Conservation (phyloP, 768 basidiomycete genomes). For the Tylopilus cervinicoccineus region DNA sequence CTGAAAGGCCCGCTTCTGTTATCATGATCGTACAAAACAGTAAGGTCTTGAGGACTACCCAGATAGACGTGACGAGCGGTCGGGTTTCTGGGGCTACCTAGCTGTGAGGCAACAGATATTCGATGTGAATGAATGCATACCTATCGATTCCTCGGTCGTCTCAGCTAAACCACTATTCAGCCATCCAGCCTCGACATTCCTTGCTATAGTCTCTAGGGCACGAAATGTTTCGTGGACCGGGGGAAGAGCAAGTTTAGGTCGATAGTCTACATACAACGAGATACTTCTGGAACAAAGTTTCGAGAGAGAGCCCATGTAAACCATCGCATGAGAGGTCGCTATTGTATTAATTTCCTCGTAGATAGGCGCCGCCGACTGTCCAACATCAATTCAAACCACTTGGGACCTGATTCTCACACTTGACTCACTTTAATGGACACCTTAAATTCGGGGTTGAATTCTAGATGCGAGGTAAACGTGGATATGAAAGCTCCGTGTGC, state of each 20-base stretch:
- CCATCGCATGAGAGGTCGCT: conserved; percentile 34
- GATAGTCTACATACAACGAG: conserved; percentile 35
- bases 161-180: conserved; percentile 33
- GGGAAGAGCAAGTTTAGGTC: conserved; percentile 25
- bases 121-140: conserved; percentile 32
- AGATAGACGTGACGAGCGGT: conserved; percentile 47
- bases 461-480: conserved; percentile 34
- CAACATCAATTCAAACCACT: conserved; percentile 3
- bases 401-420: not conserved
- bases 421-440: conserved; percentile 17
- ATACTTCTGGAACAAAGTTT: conserved; percentile 34
- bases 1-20: conserved; percentile 54
- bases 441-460: conserved; percentile 17
- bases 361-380: conserved; percentile 33
- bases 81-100: conserved; percentile 41
- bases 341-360: conserved; percentile 31
- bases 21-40: conserved; percentile 75
- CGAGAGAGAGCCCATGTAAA: conserved; percentile 38
- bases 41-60: conserved; percentile 69
- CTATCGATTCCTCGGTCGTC: conserved; percentile 19
- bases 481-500: conserved; percentile 52
- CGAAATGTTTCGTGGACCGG: conserved; percentile 27
- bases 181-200: conserved; percentile 48
- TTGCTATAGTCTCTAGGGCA: conserved; percentile 34
- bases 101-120: conserved; percentile 3